phyloP scores from a whole-genome alignment of 495 filamentous ascomycete species.

The Lasiosphaeria miniovina region DNA sequence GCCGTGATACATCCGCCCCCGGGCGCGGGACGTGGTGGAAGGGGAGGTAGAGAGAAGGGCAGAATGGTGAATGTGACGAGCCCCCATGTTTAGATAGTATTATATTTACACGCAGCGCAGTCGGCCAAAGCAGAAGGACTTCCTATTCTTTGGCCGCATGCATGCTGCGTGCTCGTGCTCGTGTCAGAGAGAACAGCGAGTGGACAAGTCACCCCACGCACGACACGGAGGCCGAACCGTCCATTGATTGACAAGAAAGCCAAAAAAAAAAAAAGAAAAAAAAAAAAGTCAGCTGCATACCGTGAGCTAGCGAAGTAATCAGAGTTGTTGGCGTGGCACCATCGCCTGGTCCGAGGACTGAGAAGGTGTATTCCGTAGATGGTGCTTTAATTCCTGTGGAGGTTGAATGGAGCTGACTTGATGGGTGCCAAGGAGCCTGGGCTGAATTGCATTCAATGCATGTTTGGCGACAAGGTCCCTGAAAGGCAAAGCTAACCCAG shows the following conservation, averaged over 20 bases:
- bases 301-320: neutral
- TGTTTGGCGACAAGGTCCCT: neutral
- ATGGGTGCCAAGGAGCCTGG: neutral
- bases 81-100: too few species aligned
- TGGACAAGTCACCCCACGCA: too few species aligned
- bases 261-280: neutral
- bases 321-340: neutral
- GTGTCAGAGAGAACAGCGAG: neutral
- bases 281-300: neutral
- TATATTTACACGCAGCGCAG: too few species aligned
- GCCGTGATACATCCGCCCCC: too few species aligned
- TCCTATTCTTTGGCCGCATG: too few species aligned
- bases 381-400: neutral
- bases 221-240: neutral
- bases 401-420: neutral
- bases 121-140: too few species aligned
- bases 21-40: too few species aligned
- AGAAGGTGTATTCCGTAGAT: neutral
- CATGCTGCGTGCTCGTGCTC: too few species aligned
- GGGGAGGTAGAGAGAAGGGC: too few species aligned
- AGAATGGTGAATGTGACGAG: too few species aligned
- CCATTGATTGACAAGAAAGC: neutral
- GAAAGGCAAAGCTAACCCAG: neutral
- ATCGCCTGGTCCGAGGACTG: neutral
- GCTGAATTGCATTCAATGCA: neutral